phyloP scores from a whole-genome alignment of 495 filamentous ascomycete genomes.

The Penicillium robsamsonii region DNA sequence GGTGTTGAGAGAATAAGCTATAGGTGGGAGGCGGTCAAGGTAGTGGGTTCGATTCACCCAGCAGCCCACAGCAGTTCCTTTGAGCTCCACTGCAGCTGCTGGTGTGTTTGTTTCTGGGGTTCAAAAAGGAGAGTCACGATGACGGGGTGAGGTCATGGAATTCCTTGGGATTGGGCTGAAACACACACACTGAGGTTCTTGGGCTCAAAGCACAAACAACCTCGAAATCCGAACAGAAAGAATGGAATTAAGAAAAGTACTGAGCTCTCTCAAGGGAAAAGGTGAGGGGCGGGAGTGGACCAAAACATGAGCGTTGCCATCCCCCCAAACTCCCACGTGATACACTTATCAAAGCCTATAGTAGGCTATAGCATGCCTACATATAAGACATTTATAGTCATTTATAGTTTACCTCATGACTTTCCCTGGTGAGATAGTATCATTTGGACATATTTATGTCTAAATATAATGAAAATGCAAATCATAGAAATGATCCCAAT shows the following conservation, averaged over 20 bases:
- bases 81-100: constrained; percentile 30
- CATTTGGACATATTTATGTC: neutral
- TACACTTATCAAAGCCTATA: constrained; percentile 20
- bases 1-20: constrained; percentile 17
- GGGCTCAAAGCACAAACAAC: neutral
- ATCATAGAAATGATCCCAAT: neutral
- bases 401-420: neutral
- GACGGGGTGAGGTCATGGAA: neutral
- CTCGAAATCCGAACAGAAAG: neutral
- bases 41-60: constrained; percentile 23
- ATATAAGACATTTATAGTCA: neutral
- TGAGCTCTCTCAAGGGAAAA: constrained; percentile 14
- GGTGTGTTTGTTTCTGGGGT: constrained; percentile 16
- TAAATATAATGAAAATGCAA: no score
- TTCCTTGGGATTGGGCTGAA: neutral
- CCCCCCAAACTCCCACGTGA: constrained; percentile 26
- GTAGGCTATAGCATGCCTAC: neutral
- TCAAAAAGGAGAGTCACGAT: constrained; percentile 15
- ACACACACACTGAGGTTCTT: neutral
- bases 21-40: constrained; percentile 29
- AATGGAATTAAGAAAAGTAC: neutral
- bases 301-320: constrained; percentile 23
- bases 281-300: constrained; percentile 31
- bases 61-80: constrained; percentile 26
- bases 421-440: neutral